These are phyloP conservation scores for Colletotrichum brevisporum DNA, from an alignment of 2,329 filamentous ascomycete species.

Conservation along the genomic window DNA sequence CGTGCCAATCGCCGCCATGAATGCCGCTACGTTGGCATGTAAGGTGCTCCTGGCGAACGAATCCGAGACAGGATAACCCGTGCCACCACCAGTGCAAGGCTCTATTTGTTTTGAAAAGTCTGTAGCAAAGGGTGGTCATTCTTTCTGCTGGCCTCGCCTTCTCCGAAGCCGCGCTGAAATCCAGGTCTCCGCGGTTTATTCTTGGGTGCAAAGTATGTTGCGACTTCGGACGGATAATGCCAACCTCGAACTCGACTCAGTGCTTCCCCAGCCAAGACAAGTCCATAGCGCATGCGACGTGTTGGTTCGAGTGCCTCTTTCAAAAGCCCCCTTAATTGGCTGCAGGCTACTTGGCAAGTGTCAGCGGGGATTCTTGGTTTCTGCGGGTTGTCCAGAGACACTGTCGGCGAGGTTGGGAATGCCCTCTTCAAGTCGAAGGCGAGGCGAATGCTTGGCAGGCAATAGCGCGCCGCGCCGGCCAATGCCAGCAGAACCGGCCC, in stretches of 20 bases:
- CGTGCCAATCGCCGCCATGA: conserved; percentile 8
- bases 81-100: background rate
- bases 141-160: background rate
- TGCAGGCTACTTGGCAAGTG: conserved; percentile 3
- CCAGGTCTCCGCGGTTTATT: conserved; percentile 8
- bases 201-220: background rate
- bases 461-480: background rate
- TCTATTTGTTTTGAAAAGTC: conserved; percentile 2
- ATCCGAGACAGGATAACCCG: conserved; percentile 13
- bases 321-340: background rate
- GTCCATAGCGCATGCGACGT: conserved; percentile 1
- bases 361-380: background rate
- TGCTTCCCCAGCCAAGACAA: background rate
- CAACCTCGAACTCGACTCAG: conserved; percentile 7
- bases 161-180: conserved; percentile 11
- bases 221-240: conserved; percentile 1
- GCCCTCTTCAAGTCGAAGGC: background rate
- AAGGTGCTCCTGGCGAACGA: conserved; percentile 20
- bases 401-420: background rate
- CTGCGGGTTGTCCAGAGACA: background rate
- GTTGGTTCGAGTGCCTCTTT: conserved; percentile 4
- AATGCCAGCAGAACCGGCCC: background rate
- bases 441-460: background rate
- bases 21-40: background rate
- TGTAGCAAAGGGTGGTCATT: background rate